phyloP scores from a whole-genome alignment of 2,329 filamentous ascomycete genomes.

The Ascochyta viciae-villosae region DNA sequence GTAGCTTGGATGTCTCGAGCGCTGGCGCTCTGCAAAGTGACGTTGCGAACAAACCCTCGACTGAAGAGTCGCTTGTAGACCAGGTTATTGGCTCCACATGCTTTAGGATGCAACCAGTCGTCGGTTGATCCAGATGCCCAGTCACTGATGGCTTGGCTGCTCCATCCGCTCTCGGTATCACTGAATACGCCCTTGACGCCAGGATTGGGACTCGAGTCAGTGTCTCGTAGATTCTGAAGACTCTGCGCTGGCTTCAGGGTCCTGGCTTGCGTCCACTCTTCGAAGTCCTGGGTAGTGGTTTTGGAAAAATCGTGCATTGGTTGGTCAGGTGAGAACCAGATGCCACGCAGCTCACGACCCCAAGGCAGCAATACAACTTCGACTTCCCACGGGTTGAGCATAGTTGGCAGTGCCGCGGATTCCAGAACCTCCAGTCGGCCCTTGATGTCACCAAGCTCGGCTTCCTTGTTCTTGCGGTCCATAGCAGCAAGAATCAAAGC shows the following conservation, averaged over 20 bases:
- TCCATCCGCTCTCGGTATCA: conserved; percentile 56
- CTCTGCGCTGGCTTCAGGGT: conserved; percentile 20
- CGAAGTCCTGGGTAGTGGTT: conserved; percentile 50
- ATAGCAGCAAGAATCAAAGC: conserved; percentile 46
- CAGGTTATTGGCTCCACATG: conserved; percentile 67
- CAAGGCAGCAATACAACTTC: conserved; percentile 81
- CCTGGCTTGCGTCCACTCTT: conserved; percentile 56
- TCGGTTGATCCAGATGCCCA: conserved; percentile 56
- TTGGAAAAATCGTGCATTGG: conserved; percentile 46
- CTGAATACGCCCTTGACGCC: conserved; percentile 27
- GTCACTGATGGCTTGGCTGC: conserved; percentile 55
- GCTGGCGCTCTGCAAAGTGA: conserved; percentile 68
- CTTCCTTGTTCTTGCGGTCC: conserved; percentile 50
- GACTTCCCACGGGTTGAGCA: conserved; percentile 71
- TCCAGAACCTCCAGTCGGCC: conserved; percentile 62
- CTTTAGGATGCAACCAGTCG: conserved; percentile 72
- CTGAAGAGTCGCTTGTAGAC: conserved; percentile 77
- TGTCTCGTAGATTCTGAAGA: conserved; percentile 21
- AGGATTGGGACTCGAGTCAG: conserved; percentile 34
- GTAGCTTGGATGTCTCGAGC: conserved; percentile 72
- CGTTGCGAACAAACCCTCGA: conserved; percentile 71
- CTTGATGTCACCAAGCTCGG: conserved; percentile 58
- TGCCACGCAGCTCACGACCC: conserved; percentile 59
- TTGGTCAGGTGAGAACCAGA: conserved; percentile 59
- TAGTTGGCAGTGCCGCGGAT: conserved; percentile 65